Conservation (phyloP, 2,329 filamentous ascomycete species). For the Cladosporium sp. region DNA sequence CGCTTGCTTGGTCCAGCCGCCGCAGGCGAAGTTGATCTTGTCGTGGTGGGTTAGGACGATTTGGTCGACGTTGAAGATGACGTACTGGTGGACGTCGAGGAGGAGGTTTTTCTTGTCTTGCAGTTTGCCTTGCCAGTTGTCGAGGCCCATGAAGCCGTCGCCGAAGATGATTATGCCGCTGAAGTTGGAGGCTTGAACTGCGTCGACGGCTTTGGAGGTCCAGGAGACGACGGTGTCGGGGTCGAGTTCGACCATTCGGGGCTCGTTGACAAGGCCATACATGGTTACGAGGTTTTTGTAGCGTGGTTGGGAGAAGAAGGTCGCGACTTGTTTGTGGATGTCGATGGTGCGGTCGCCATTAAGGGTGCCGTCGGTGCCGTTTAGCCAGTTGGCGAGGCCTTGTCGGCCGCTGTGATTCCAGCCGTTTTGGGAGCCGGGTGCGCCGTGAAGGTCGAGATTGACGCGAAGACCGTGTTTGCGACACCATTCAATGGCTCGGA, state of each 20-base stretch:
- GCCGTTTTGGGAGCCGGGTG: slow-evolving; percentile 91
- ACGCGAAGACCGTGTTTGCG: slow-evolving; percentile 87
- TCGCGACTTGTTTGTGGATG: slow-evolving; percentile 77
- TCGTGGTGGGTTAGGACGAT: slow-evolving; percentile 75
- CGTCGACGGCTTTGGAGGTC: slow-evolving; percentile 68
- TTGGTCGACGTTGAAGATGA: slow-evolving; percentile 91
- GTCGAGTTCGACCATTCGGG: slow-evolving; percentile 69
- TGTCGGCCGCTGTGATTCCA: slow-evolving; percentile 93
- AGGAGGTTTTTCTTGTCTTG: slow-evolving; percentile 67
- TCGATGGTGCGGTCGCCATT: slow-evolving; percentile 82
- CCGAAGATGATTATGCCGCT: slow-evolving; percentile 74
- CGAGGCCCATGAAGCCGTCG: slow-evolving; percentile 88
- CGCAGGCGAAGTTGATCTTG: slow-evolving; percentile 84
- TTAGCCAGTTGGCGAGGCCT: slow-evolving; percentile 80
- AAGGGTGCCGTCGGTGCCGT: slow-evolving; percentile 74
- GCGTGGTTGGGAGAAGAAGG: slow-evolving; percentile 88
- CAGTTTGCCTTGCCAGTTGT: slow-evolving; percentile 84
- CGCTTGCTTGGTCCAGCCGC: slow-evolving; percentile 79
- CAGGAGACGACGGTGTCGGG: slow-evolving; percentile 67
- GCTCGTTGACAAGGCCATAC: slow-evolving; percentile 94
- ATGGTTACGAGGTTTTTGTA: slow-evolving; percentile 90
- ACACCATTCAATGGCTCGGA: slow-evolving; percentile 89
- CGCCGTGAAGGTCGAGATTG: slow-evolving; percentile 87
- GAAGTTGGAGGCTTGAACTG: slow-evolving; percentile 74
- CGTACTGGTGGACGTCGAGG: slow-evolving; percentile 97